phyloP scores from a whole-genome alignment of 192 early-diverging fungal species.

The Chytriomyces confervae region DNA sequence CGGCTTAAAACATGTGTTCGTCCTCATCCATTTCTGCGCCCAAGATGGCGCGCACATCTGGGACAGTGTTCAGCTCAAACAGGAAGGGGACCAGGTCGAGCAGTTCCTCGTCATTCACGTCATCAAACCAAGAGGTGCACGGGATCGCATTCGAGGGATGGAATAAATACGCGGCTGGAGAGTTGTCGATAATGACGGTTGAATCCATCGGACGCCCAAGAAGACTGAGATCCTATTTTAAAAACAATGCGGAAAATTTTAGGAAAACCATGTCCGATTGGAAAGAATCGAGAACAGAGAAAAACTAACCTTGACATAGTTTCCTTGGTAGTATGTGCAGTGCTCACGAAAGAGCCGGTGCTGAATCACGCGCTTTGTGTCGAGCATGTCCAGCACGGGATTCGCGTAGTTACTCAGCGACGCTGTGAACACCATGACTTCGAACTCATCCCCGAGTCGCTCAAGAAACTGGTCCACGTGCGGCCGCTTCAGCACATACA shows the following conservation, averaged over 20 bases:
- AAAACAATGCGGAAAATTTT: neutral
- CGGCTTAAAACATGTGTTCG: no score
- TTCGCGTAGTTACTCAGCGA: slow-evolving; percentile 90
- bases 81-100: slow-evolving; percentile 25
- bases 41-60: slow-evolving; percentile 26
- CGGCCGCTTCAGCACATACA: slow-evolving; percentile 90
- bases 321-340: slow-evolving; percentile 84
- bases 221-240: slow-evolving; percentile 17
- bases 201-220: slow-evolving; percentile 22
- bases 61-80: slow-evolving; percentile 22
- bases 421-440: slow-evolving; percentile 88
- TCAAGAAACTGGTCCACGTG: slow-evolving; percentile 86
- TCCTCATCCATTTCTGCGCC: slow-evolving; percentile 3
- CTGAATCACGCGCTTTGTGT: slow-evolving; percentile 75
- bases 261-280: neutral
- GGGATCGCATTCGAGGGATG: slow-evolving; percentile 25
- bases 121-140: slow-evolving; percentile 18
- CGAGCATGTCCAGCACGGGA: slow-evolving; percentile 86
- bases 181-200: slow-evolving; percentile 30
- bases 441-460: slow-evolving; percentile 80
- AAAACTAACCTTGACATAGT: slow-evolving; percentile 76
- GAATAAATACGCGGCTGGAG: slow-evolving; percentile 14
- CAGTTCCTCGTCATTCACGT: slow-evolving; percentile 31
- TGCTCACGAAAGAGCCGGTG: slow-evolving; percentile 90
- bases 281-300: neutral